A percentile compares a stretch with the other conserved stretches of the same genome.
phyloP scores from a whole-genome alignment of 495 filamentous ascomycete species.

The Trichoderma orchidacearum region DNA sequence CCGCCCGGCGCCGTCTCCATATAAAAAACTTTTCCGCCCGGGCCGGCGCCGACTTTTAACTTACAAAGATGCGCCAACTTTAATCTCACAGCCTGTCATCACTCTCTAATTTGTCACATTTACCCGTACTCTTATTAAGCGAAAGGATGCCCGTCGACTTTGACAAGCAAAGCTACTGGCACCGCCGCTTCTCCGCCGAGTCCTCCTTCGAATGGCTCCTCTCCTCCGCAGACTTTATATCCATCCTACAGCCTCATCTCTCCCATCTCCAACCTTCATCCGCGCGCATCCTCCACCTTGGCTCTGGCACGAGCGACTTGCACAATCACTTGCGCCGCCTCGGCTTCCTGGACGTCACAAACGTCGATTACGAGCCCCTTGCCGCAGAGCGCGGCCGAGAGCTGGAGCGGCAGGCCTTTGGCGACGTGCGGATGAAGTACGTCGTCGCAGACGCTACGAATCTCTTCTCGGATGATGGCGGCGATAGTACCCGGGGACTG shows the following conservation, averaged over 20 bases:
- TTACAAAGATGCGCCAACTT: no score
- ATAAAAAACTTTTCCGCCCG: no score
- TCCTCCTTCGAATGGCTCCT: constrained; percentile 25
- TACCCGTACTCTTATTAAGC: no score
- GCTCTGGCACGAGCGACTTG: constrained; percentile 28
- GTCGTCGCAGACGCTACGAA: constrained; percentile 19
- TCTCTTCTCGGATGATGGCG: constrained; percentile 1
- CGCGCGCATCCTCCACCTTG: constrained; percentile 21
- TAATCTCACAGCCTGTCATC: no score
- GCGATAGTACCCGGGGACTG: neutral
- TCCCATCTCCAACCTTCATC: neutral
- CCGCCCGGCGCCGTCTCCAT: no score
- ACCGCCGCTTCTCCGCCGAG: constrained; percentile 20
- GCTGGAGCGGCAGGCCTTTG: constrained; percentile 17
- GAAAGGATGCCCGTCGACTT: constrained; percentile 13
- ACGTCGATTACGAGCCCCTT: constrained; percentile 28
- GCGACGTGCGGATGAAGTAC: constrained; percentile 20
- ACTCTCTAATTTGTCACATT: no score
- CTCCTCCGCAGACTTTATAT: constrained; percentile 19
- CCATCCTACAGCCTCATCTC: constrained; percentile 17
- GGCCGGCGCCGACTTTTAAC: no score
- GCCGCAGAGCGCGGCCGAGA: constrained; percentile 19
- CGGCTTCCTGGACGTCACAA: constrained; percentile 21
- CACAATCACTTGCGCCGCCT: constrained; percentile 17
- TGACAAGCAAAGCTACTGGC: constrained; percentile 29